Conservation (phyloP, 192 early-diverging fungal species). For the Coemansia biformis region DNA sequence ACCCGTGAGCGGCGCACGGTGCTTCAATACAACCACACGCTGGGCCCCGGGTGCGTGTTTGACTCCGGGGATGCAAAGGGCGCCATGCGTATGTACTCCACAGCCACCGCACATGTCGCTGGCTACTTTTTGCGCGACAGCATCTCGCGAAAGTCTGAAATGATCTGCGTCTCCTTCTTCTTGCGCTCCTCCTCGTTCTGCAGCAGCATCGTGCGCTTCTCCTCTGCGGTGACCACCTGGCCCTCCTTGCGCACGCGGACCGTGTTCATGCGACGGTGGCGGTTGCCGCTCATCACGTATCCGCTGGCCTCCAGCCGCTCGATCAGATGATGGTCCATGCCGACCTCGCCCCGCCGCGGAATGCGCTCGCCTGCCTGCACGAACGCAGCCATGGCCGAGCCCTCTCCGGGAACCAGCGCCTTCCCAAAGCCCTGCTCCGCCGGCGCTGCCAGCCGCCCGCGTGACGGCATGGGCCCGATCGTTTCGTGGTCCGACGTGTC, state of each 20-base stretch:
- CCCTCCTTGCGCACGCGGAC: conserved; percentile 95
- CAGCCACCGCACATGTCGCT: too few relatives aligned
- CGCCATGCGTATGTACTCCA: too few relatives aligned
- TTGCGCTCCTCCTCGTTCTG: conserved; percentile 85
- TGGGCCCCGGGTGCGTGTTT: too few relatives aligned
- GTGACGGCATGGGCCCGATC: conserved; percentile 19
- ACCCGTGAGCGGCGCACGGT: too few relatives aligned
- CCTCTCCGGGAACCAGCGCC: conserved; percentile 82
- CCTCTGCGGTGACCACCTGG: conserved; percentile 93
- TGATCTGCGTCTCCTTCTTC: conserved; percentile 87
- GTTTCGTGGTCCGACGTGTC: conserved; percentile 16
- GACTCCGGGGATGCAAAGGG: too few relatives aligned
- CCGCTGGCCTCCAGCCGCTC: conserved; percentile 77
- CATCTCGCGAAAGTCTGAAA: conserved; percentile 86
- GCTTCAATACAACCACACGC: too few relatives aligned
- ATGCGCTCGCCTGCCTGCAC: conserved; percentile 91
- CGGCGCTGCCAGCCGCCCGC: conserved; percentile 1
- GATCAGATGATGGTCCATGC: conserved; percentile 79
- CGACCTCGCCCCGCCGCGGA: conserved; percentile 96
- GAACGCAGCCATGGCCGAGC: conserved; percentile 83
- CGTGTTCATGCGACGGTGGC: conserved; percentile 92
- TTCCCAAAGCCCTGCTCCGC: conserved; percentile 61
- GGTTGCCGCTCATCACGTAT: conserved; percentile 94
- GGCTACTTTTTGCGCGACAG: conserved; percentile 51
- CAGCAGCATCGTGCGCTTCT: conserved; percentile 78